Conservation (phyloP, 371 early-diverging fungal genomes). For the Actinomucor elegans region DNA sequence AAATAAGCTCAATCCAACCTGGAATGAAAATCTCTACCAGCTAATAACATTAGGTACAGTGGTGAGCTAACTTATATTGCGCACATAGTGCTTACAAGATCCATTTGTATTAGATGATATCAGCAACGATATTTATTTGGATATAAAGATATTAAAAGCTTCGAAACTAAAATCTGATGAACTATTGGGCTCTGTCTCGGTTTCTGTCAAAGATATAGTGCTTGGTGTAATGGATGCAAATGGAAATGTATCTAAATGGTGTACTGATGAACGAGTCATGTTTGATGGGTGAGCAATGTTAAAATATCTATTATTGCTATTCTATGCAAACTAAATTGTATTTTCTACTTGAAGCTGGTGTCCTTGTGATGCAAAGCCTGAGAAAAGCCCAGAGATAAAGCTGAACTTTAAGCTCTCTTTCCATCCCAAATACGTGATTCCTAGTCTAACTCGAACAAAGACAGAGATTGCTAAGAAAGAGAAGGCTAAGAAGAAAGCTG, state of each 20-base stretch:
- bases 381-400: conserved; percentile 17
- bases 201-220: conserved; percentile 28
- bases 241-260: conserved; percentile 25
- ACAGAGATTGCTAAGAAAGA: conserved; percentile 1
- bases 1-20: conserved; percentile 30
- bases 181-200: conserved; percentile 24
- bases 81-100: background rate
- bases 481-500: conserved; percentile 1
- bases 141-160: conserved; percentile 36
- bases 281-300: conserved; percentile 32
- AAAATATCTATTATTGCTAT: background rate
- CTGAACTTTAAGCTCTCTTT: conserved; percentile 25
- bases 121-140: conserved; percentile 17
- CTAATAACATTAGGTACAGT: conserved; percentile 23
- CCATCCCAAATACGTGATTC: conserved; percentile 34
- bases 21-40: conserved; percentile 33
- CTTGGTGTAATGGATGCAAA: conserved; percentile 19
- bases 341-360: no score
- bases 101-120: conserved; percentile 25
- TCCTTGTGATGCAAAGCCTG: conserved; percentile 26
- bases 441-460: background rate
- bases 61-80: background rate
- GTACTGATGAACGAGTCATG: conserved; percentile 21
- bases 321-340: no score
- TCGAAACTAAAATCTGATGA: conserved; percentile 34